These are phyloP conservation scores for Letharia lupina DNA, from an alignment of 495 filamentous ascomycete genomes.

Conservation along the genomic window DNA sequence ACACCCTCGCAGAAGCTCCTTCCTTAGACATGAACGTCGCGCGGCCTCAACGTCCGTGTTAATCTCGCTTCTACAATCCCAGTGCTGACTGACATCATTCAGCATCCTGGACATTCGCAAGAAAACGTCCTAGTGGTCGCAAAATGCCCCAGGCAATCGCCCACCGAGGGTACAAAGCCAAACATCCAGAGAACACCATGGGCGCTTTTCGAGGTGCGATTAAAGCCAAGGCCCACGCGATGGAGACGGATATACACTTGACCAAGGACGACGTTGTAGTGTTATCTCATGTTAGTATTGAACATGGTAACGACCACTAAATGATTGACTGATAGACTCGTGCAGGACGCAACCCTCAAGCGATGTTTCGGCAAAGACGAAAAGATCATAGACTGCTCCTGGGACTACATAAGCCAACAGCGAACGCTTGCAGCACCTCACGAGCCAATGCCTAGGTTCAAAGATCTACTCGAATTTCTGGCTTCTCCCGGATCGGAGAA, in stretches of 20 bases:
- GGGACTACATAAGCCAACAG: conserved; percentile 58
- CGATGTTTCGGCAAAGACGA: conserved; percentile 68
- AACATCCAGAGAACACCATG: conserved; percentile 81
- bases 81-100: conserved; percentile 1
- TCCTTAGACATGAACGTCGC: neutral
- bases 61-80: neutral
- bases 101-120: conserved; percentile 27
- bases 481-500: conserved; percentile 49
- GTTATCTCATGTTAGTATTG: conserved; percentile 62
- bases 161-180: conserved; percentile 75
- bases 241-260: conserved; percentile 84
- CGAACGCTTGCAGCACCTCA: conserved; percentile 59
- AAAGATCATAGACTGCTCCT: conserved; percentile 67
- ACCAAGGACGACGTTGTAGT: conserved; percentile 78
- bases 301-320: neutral
- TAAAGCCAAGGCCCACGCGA: conserved; percentile 62
- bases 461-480: conserved; percentile 69
- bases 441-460: conserved; percentile 61
- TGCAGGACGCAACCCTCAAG: conserved; percentile 63
- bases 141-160: conserved; percentile 66
- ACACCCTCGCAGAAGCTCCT: conserved; percentile 17
- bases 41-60: conserved; percentile 13
- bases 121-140: conserved; percentile 22
- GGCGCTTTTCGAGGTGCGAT: conserved; percentile 66
- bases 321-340: neutral